Evolutionary conservation across 2,329 filamentous ascomycete genomes (phyloP), one percentile per base, ranked within the genome.

Genomic region (Trichoderma simmonsii): DNA sequence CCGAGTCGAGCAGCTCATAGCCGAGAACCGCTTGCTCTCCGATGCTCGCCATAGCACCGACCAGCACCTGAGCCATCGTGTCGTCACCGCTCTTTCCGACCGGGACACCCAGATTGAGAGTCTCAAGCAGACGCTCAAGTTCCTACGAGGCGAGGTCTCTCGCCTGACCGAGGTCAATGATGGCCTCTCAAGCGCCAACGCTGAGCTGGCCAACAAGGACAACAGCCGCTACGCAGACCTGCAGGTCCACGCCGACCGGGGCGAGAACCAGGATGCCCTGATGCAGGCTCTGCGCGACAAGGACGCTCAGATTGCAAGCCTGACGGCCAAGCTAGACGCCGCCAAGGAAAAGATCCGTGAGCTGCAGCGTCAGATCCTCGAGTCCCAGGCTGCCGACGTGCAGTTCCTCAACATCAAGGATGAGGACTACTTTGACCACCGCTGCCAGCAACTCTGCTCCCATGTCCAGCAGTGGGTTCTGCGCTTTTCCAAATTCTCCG

Each of bases 391-490:
- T 68, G 86, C 86, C 73, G 91, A 93, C 77, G 89, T 83, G 72
- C 85, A 93, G 75, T 95, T 97, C 83, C 90, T 98, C 74, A 88
- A 88, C 63, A 86, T 94, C 73, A 90, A 89, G 75, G 94, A 98
- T 79, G 95, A 98, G 81, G 95, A 98, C 83, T 95, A 98, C 85
- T 98, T 99, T 79, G 94, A 98, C 78, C 90, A 90, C 77, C 93
- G 95, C 56, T 99, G 96, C 80, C 94, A 98, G 81, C 92, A 97
- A 81, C 90, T 99, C 59, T 99, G 94, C 82, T 93, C 95, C 76
- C 95, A 98, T 80, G 94, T 98, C 56, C 95, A 98, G 81, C 94
- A 97, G 83, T 99, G 96, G 96, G 94, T 99, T 65, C 85, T 98
- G 76, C 93, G 96, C 78, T 99, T 99, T 85, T 98, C 95, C 77